Evolutionary conservation across 179 eudicot genomes (phyloP).

Genomic region (Gypsophila paniculata): DNA sequence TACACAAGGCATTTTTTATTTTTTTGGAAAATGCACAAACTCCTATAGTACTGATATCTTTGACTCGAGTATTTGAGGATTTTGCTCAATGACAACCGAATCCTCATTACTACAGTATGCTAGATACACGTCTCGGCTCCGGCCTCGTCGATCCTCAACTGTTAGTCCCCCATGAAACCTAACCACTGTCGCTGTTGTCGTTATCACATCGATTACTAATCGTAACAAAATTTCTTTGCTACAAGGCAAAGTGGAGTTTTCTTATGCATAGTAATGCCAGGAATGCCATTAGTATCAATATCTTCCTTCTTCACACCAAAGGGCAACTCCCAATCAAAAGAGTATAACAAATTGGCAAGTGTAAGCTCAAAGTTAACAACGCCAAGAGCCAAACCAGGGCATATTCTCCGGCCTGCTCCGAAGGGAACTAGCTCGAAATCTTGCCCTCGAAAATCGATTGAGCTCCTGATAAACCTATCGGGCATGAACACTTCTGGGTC

Average conservation of each 20-base stretch:
- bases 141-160: neutral
- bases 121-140: neutral
- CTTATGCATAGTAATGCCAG: constrained; percentile 12
- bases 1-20: too few relatives aligned
- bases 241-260: constrained; percentile 4
- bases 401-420: constrained; percentile 12
- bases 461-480: constrained; percentile 1
- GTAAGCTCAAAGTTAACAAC: constrained; percentile 12
- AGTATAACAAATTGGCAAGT: constrained; percentile 13
- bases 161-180: neutral
- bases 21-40: neutral
- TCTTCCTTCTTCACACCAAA: constrained; percentile 8
- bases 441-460: constrained; percentile 14
- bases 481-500: constrained; percentile 9
- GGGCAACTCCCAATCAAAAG: constrained; percentile 14
- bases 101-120: neutral
- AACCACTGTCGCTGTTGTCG: too few relatives aligned
- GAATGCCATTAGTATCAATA: neutral
- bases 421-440: constrained; percentile 13
- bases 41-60: too few relatives aligned
- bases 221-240: neutral
- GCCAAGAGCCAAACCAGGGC: constrained; percentile 13
- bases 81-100: neutral
- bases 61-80: neutral
- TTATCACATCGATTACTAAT: too few relatives aligned